Evolutionary conservation across 169 alveolate species (phyloP), one percentile per base, ranked within the genome.

Genomic region (Cryptosporidium tyzzeri): DNA sequence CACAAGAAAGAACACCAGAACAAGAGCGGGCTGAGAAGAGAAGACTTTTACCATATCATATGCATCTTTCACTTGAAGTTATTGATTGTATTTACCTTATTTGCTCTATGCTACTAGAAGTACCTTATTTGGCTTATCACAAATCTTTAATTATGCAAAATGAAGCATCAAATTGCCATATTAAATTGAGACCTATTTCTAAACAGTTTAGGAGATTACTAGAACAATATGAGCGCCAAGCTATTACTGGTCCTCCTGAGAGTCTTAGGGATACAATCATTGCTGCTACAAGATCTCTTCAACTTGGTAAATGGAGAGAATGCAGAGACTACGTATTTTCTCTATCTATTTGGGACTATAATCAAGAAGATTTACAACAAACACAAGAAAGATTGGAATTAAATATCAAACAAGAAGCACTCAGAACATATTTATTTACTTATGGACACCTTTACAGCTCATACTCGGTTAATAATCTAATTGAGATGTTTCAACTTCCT

Each of bases 191-290:
- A 23, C 84, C 93, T 14, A 86, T 96, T 35, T 93, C 97, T 62
- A 93, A 95, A 80, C 98, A 97, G 65, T 97, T 97, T 93, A 94
- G 98, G 68, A 93, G 98, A 85, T 94, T 97, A 92, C 92, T 97
- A 75, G 99, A 97, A 70, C 94, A 93, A 61, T 96, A 97, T 92
- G 99, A 98, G 85, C 93, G 93, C 67, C 97, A 96, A 92, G 94
- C 96, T 48, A 97, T 97, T 92, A 91, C 96, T 69, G 98, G 99
- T 0, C 99, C 99, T 4, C 98, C 99, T 12, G 99, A 98, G 94
- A 95, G 95, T 59, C 95, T 95, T 85, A 94, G 98, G 89, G 99
- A 97, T 73, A 93, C 95, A 37, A 93, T 97, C 33, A 93, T 97
- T 75, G 93, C 93, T 58, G 99, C 99, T 9, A 96, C 99, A 23